Conservation (phyloP, 176 grass and related monocot species). For the Bolboschoenus planiculmis region DNA sequence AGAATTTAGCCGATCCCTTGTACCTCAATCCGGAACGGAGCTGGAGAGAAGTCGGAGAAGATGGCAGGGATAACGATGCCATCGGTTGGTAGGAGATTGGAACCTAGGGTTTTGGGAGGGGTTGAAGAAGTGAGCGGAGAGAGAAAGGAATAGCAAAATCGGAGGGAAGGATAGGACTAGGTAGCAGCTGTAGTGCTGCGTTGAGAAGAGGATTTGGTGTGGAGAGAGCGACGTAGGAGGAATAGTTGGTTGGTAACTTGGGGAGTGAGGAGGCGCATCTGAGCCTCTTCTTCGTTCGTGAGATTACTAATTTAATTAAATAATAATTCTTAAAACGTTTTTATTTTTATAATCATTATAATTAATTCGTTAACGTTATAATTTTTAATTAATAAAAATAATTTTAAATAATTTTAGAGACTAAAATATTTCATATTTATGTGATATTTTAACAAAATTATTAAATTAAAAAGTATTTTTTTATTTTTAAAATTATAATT, state of each 20-base stretch:
- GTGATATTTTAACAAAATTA: too few species aligned
- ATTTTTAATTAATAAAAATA: too few species aligned
- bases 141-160: background rate
- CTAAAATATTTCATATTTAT: too few species aligned
- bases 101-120: background rate
- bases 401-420: too few species aligned
- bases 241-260: background rate
- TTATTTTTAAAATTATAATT: too few species aligned
- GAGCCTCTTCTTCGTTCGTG: too few species aligned
- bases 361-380: too few species aligned
- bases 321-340: too few species aligned
- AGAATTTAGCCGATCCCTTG: background rate
- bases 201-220: background rate
- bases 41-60: slow-evolving; percentile 17
- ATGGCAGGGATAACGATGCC: background rate
- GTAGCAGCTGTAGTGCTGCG: background rate
- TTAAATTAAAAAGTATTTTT: too few species aligned
- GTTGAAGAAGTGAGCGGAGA: background rate
- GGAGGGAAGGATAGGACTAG: background rate
- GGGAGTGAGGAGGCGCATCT: too few species aligned
- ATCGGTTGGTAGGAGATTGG: background rate
- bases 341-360: too few species aligned
- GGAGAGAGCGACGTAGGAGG: background rate
- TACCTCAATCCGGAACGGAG: slow-evolving; percentile 13
- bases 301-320: too few species aligned